Conservation (phyloP, 345 rosid genomes). For the Hypericum perforatum region DNA sequence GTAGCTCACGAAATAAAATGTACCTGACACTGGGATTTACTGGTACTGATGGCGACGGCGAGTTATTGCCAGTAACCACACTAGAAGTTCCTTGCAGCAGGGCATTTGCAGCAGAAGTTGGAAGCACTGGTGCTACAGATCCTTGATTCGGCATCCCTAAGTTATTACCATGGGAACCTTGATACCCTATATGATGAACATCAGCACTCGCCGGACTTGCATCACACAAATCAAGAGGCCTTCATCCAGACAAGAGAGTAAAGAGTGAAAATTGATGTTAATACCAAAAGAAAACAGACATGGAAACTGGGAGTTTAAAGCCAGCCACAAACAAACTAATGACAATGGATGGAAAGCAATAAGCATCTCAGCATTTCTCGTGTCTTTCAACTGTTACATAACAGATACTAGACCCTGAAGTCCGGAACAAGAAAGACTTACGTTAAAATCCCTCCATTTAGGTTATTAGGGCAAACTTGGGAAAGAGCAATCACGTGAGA, state of each 20-base stretch:
- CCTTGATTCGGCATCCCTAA: slow-evolving; percentile 58
- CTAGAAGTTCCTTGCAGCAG: slow-evolving; percentile 60
- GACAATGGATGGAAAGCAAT: background rate
- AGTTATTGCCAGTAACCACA: slow-evolving; percentile 43
- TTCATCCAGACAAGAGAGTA: slow-evolving; percentile 36
- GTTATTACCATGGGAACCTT: slow-evolving; percentile 49
- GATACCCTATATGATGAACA: slow-evolving; percentile 43
- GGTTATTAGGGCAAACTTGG: slow-evolving; percentile 79
- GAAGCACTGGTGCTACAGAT: slow-evolving; percentile 44
- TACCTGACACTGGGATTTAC: slow-evolving; percentile 53
- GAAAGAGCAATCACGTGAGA: slow-evolving; percentile 74
- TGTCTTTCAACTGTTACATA: no score
- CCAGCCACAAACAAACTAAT: background rate
- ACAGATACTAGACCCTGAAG: slow-evolving; percentile 3
- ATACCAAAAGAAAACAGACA: slow-evolving; percentile 9
- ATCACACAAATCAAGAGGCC: slow-evolving; percentile 96
- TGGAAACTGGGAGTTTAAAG: background rate
- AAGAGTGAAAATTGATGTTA: slow-evolving; percentile 12
- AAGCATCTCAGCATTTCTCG: background rate
- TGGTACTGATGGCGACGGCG: slow-evolving; percentile 49
- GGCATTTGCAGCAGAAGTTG: slow-evolving; percentile 55
- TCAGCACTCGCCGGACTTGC: slow-evolving; percentile 52
- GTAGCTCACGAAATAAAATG: slow-evolving; percentile 11
- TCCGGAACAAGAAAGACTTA: slow-evolving; percentile 33
- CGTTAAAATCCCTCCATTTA: slow-evolving; percentile 61